A percentile compares a stretch with the other conserved stretches of the same genome.
Conservation (phyloP, 768 basidiomycete species). For the Mycena metata region DNA sequence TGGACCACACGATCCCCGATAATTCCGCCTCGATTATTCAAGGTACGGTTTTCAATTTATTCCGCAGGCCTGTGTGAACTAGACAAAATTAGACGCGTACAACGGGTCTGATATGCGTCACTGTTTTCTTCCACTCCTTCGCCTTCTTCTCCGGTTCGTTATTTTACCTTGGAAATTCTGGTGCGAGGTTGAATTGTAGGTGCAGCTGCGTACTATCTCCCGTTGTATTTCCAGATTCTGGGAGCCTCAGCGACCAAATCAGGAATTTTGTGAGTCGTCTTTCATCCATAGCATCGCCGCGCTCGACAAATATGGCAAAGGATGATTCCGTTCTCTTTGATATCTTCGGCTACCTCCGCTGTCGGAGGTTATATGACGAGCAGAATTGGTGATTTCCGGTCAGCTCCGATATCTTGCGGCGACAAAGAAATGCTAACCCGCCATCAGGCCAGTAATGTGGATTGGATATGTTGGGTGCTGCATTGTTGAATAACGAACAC, state of each 20-base stretch:
- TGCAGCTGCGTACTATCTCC: conserved; percentile 76
- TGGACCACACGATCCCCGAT: conserved; percentile 77
- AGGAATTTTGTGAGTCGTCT: conserved; percentile 67
- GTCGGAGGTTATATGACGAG: conserved; percentile 70
- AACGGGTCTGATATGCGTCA: conserved; percentile 70
- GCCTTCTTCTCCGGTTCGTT: conserved; percentile 70
- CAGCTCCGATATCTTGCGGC: neutral
- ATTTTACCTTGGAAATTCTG: neutral
- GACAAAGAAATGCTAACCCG: neutral
- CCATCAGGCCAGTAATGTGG: conserved; percentile 65
- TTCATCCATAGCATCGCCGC: too few relatives aligned
- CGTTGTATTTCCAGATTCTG: conserved; percentile 83
- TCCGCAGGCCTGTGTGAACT: neutral
- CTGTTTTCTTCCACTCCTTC: conserved; percentile 72
- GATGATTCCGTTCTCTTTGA: conserved; percentile 82
- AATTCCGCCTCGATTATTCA: conserved; percentile 81
- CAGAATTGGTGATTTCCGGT: conserved; percentile 66
- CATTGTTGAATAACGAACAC: too few relatives aligned
- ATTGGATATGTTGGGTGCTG: conserved; percentile 51
- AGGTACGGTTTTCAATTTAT: conserved; percentile 51
- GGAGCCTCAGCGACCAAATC: conserved; percentile 81
- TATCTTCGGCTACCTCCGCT: conserved; percentile 65
- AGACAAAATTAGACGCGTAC: conserved; percentile 71
- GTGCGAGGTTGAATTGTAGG: neutral
- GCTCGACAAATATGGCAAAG: conserved; percentile 47